Percentiles rank a stretch among this genome's conserved stretches.
Conservation (phyloP, 2,329 filamentous ascomycete species). For the Scytalidium lignicola region DNA sequence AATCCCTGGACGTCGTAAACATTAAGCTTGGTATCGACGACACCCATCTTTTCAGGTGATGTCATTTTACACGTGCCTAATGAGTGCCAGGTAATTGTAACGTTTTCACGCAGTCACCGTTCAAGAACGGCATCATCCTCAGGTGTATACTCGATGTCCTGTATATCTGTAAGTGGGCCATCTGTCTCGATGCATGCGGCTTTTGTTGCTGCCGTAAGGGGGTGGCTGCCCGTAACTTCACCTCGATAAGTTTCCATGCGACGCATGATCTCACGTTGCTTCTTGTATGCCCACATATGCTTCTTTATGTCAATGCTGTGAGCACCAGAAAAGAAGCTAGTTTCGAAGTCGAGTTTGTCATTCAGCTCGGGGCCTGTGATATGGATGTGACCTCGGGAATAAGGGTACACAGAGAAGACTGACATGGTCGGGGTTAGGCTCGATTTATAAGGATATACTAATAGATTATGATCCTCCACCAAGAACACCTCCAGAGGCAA, state of each 20-base stretch:
- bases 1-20: slow-evolving; percentile 34
- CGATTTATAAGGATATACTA: slow-evolving; percentile 44
- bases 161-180: slow-evolving; percentile 12
- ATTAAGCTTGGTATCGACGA: slow-evolving; percentile 33
- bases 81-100: slow-evolving; percentile 36
- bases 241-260: slow-evolving; percentile 46
- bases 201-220: slow-evolving; percentile 34
- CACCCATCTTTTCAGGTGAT: slow-evolving; percentile 30
- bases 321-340: slow-evolving; percentile 48
- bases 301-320: slow-evolving; percentile 45
- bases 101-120: slow-evolving; percentile 35
- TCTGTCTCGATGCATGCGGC: slow-evolving; percentile 24
- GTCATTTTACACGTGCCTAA: slow-evolving; percentile 36
- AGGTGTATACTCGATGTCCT: slow-evolving; percentile 32
- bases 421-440: slow-evolving; percentile 34
- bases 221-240: slow-evolving; percentile 34
- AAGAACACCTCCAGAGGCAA: slow-evolving; percentile 30
- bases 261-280: slow-evolving; percentile 52
- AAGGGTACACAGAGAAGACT: slow-evolving; percentile 46
- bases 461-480: slow-evolving; percentile 48
- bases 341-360: slow-evolving; percentile 46
- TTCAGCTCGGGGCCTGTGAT: slow-evolving; percentile 29
- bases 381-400: slow-evolving; percentile 37
- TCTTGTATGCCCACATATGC: slow-evolving; percentile 58
- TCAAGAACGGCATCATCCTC: slow-evolving; percentile 34